Percentiles rank a stretch among this genome's conserved stretches.
Conservation (phyloP, 225 moss, liverwort and hornwort species). For the Marchantia paleacea region DNA sequence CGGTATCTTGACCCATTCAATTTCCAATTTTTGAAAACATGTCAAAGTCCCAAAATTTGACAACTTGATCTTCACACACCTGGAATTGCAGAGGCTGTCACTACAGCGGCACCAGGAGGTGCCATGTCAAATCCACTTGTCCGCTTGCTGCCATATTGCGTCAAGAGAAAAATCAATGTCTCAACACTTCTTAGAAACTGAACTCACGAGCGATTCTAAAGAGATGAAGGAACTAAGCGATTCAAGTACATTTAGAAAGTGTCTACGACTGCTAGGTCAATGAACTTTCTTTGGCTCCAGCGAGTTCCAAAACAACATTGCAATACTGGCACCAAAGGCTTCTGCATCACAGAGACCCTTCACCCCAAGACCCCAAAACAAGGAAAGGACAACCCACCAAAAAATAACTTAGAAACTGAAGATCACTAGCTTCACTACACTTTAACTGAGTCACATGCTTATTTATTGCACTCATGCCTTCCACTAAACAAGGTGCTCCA, state of each 20-base stretch:
- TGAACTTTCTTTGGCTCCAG: conserved; percentile 56
- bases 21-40: not conserved
- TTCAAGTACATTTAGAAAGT: conserved; percentile 49
- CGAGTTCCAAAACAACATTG: conserved; percentile 61
- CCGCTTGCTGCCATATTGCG: conserved; percentile 60
- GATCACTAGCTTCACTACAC: conserved; percentile 24
- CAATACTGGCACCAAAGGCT: conserved; percentile 57
- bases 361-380: conserved; percentile 60
- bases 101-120: conserved; percentile 75
- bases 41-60: not conserved
- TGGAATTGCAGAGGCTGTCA: conserved; percentile 65
- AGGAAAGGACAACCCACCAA: conserved; percentile 49
- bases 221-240: conserved; percentile 44
- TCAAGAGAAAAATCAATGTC: conserved; percentile 18
- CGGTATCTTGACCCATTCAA: not conserved
- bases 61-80: conserved; percentile 53
- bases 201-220: conserved; percentile 25
- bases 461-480: conserved; percentile 4
- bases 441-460: conserved; percentile 25
- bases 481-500: not conserved
- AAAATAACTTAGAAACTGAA: conserved; percentile 47
- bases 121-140: conserved; percentile 94
- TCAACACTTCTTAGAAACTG: conserved; percentile 2
- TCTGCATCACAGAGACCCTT: conserved; percentile 62
- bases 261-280: conserved; percentile 57